Evolutionary conservation across 202 grass and related monocot genomes (phyloP).

Genomic region (Carex sylvatica): DNA sequence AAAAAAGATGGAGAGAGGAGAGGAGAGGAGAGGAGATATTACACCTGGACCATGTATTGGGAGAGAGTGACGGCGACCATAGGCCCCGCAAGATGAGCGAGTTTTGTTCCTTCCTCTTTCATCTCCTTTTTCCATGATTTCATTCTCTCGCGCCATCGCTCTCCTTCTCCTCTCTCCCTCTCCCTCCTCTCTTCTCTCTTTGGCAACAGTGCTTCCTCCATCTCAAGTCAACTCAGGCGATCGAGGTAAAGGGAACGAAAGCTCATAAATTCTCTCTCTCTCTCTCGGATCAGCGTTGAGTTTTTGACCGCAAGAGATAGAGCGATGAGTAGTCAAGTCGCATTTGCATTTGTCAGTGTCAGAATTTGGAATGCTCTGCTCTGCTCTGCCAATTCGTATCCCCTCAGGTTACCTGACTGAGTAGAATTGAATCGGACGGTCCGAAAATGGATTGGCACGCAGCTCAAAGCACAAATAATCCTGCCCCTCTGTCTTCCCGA

Average conservation of each 20-base stretch:
- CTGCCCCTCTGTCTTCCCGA: no score
- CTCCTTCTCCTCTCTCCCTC: neutral
- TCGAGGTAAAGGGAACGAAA: neutral
- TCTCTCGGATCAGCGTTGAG: neutral
- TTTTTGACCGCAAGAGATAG: no score
- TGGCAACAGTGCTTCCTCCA: conserved; percentile 25
- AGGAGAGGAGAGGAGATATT: neutral
- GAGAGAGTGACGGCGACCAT: conserved; percentile 62
- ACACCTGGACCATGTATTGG: conserved; percentile 56
- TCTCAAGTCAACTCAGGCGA: neutral
- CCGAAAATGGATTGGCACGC: no score
- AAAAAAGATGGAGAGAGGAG: neutral
- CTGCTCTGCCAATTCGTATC: no score
- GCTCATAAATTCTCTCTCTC: neutral
- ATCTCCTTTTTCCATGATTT: conserved; percentile 2
- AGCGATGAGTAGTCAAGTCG: no score
- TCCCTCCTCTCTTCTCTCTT: neutral
- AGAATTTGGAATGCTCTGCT: no score
- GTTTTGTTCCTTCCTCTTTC: conserved; percentile 38
- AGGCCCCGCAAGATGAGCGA: conserved; percentile 58
- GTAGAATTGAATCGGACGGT: no score
- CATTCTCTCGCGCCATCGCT: conserved; percentile 23
- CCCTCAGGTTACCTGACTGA: no score
- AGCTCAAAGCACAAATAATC: no score
- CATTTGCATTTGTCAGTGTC: no score